Evolutionary conservation across 495 filamentous ascomycete species (phyloP).

Genomic region (Echria macrotheca): DNA sequence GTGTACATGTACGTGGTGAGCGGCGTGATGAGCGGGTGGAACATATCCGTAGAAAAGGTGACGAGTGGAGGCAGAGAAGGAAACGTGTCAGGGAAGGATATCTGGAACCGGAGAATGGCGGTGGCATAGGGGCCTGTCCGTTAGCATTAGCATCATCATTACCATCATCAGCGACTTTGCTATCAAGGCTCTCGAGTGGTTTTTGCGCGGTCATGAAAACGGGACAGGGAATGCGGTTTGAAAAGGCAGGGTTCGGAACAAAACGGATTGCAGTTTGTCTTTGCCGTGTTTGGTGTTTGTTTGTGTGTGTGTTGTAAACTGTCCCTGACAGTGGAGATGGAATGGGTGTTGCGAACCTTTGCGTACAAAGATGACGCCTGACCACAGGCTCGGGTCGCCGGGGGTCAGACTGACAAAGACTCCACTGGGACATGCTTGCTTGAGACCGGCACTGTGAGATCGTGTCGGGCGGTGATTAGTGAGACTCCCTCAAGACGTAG

Average conservation of each 20-base stretch:
- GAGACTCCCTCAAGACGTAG: background rate
- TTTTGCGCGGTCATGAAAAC: too few relatives aligned
- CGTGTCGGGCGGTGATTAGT: conserved; percentile 1
- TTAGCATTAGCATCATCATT: background rate
- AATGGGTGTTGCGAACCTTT: conserved; percentile 51
- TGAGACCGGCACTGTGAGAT: conserved; percentile 64
- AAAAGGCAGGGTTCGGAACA: background rate
- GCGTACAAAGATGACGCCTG: conserved; percentile 83
- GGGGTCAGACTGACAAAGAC: conserved; percentile 82
- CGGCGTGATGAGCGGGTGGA: conserved; percentile 88
- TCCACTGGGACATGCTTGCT: conserved; percentile 72
- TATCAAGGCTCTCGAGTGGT: too few relatives aligned
- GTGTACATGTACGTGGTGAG: conserved; percentile 87
- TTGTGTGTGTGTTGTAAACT: background rate
- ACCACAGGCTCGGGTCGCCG: conserved; percentile 75
- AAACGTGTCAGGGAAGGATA: conserved; percentile 79
- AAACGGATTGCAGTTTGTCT: background rate
- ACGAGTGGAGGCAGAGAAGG: conserved; percentile 75
- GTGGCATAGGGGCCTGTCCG: conserved; percentile 66
- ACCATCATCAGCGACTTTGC: background rate
- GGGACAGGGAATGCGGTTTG: background rate
- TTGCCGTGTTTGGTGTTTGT: background rate
- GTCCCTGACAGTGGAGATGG: background rate
- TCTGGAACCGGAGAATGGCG: conserved; percentile 82
- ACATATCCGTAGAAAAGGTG: conserved; percentile 84